Base-by-base conservation (phyloP, 495 filamentous ascomycete species). In the Xylaria intraflava region DNA sequence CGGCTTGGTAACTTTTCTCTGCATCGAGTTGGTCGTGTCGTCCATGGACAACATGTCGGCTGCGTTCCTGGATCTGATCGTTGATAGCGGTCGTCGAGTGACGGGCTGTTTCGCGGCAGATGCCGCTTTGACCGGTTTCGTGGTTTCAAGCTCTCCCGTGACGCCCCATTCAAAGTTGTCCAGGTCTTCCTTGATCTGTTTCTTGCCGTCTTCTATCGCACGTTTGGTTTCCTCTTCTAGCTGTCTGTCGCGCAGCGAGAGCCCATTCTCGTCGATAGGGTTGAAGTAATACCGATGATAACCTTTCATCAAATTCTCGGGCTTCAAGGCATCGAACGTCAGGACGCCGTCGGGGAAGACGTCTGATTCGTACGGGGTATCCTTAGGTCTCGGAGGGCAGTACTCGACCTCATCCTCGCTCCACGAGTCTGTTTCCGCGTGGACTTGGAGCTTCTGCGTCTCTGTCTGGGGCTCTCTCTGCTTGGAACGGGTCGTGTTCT, bases 291-390 rank as follows among this genome's bases (percentile, higher is more conserved):
- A 77, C 45, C 82, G 78, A 46, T 83, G 80, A 48, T 80, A 80
- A 6, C 87, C 88, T 38, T 78, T 74, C 42, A 86, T 86, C 20
- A 89, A 69, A 57, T 92, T 93, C 53, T 78, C 72, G 0, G 63
- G 68, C 52, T 78, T 75, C 20, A 82, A 43, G 1, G 66, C 66
- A 40, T 72, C 68, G 53, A 68, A 82, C 68, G 66, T 76, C 14
- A 77, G 57, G 6, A 56, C 62, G 69, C 79, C 71, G 41, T 85
- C 80, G 12, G 81, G 82, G 47, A 89, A 80, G 46, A 90, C 83
- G 47, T 95, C 88, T 19, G 87, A 87, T 50, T 85, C 62, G 62
- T 94, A 91, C 0, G 85, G 86, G 5, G 86, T 74, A 44, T 85
- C 87, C 77, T 68, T 68, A 22, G 64, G 63, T 49, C 61, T 59